phyloP scores from a whole-genome alignment of 108 stramenopile genomes.

The Seminavis robusta region DNA sequence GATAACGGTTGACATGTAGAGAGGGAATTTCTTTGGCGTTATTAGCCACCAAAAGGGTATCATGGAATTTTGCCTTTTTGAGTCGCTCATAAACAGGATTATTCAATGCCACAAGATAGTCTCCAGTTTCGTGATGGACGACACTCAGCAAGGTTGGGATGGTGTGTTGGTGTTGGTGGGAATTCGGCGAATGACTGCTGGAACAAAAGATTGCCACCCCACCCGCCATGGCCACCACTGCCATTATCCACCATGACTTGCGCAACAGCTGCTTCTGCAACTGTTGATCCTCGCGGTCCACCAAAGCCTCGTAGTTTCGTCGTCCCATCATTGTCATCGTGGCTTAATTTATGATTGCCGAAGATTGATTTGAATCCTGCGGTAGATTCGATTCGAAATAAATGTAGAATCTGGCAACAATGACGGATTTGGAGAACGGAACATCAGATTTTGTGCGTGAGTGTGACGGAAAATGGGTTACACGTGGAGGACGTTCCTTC shows the following conservation, averaged over 20 bases:
- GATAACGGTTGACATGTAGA: neutral
- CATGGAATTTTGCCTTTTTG: conserved; percentile 5
- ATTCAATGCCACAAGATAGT: conserved; percentile 26
- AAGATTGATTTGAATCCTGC: too few relatives aligned
- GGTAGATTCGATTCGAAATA: too few relatives aligned
- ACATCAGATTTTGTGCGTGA: too few relatives aligned
- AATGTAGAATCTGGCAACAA: too few relatives aligned
- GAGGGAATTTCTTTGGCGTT: neutral
- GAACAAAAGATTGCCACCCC: neutral
- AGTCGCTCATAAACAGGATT: conserved; percentile 39
- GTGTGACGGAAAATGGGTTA: too few relatives aligned
- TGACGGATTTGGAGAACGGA: too few relatives aligned
- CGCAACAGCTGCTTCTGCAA: too few relatives aligned
- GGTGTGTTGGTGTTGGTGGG: neutral
- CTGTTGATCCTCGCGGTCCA: too few relatives aligned
- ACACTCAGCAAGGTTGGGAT: conserved; percentile 28
- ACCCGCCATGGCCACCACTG: neutral
- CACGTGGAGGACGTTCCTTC: too few relatives aligned
- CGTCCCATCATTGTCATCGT: too few relatives aligned
- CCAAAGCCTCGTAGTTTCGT: too few relatives aligned
- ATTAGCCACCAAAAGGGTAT: neutral
- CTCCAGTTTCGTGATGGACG: conserved; percentile 11
- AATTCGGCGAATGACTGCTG: neutral
- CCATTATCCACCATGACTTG: conserved; percentile 11
- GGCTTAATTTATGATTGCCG: too few relatives aligned